Percentiles rank a stretch among this genome's conserved stretches.
These are phyloP conservation scores for Paralagenidium karlingii DNA, from an alignment of 352 stramenopile genomes.

Conservation along the genomic window DNA sequence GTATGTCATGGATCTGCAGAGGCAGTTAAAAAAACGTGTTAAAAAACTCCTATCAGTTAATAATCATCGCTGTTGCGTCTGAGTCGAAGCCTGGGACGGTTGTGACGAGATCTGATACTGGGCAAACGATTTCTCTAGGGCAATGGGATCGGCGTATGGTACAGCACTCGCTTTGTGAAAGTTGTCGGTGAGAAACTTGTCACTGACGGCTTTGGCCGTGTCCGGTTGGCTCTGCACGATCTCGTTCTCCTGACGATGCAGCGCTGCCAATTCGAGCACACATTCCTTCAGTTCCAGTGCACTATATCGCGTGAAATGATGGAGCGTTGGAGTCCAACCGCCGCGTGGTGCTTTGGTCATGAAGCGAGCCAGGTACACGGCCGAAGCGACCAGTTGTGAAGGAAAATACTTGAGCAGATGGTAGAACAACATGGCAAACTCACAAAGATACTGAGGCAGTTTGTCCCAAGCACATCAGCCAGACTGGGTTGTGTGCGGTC, in stretches of 20 bases:
- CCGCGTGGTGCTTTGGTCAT: conserved; percentile 18
- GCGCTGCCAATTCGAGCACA: conserved; percentile 41
- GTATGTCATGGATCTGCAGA: too few species aligned
- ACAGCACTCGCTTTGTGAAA: conserved; percentile 40
- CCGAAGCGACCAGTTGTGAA: conserved; percentile 53
- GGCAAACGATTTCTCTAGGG: conserved; percentile 38
- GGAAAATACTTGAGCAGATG: conserved; percentile 62
- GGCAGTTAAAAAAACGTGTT: neutral
- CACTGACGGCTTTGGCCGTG: conserved; percentile 71
- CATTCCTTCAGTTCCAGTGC: conserved; percentile 49
- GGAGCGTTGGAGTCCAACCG: conserved; percentile 63
- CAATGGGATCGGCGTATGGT: conserved; percentile 21
- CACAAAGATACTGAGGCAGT: conserved; percentile 46
- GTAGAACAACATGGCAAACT: conserved; percentile 55
- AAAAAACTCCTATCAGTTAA: neutral
- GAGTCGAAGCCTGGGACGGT: neutral
- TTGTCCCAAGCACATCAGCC: neutral
- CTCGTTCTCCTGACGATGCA: conserved; percentile 45
- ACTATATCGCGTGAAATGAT: conserved; percentile 71
- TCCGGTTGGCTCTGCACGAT: conserved; percentile 50
- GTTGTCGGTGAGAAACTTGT: conserved; percentile 68
- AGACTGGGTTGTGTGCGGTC: neutral
- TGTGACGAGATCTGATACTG: conserved; percentile 3
- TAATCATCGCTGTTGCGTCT: too few species aligned
- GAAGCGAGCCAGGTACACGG: conserved; percentile 59